Evolutionary conservation across 2,329 filamentous ascomycete genomes (phyloP).

Genomic region (Colletotrichum sp.): DNA sequence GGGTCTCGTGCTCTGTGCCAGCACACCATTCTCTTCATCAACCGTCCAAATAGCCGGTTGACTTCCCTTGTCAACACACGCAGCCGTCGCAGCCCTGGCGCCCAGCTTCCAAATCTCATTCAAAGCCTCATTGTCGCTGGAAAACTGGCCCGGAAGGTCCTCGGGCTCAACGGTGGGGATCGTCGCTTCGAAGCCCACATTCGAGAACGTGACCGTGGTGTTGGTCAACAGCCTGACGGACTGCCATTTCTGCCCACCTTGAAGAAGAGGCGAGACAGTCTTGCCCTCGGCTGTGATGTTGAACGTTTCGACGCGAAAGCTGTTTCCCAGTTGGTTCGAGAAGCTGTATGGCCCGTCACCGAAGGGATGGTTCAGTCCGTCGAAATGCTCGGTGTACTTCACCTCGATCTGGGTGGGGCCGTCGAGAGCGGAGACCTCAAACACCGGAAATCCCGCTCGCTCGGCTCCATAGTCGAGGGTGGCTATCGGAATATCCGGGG

Average conservation of each 20-base stretch:
- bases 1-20: slow-evolving; percentile 37
- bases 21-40: slow-evolving; percentile 32
- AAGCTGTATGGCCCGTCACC: slow-evolving; percentile 35
- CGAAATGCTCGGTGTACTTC: slow-evolving; percentile 38
- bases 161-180: slow-evolving; percentile 26
- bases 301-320: slow-evolving; percentile 43
- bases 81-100: slow-evolving; percentile 32
- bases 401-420: slow-evolving; percentile 36
- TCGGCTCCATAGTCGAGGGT: slow-evolving; percentile 37
- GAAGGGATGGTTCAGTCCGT: slow-evolving; percentile 28
- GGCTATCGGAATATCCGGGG: slow-evolving; percentile 7
- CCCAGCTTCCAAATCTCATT: slow-evolving; percentile 43
- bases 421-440: slow-evolving; percentile 30
- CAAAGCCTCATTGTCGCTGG: slow-evolving; percentile 31
- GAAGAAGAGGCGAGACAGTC: slow-evolving; percentile 37
- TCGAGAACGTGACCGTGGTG: slow-evolving; percentile 32
- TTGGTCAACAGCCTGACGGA: slow-evolving; percentile 39
- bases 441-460: slow-evolving; percentile 36
- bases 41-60: slow-evolving; percentile 40
- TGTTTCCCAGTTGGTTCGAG: slow-evolving; percentile 31
- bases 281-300: slow-evolving; percentile 34
- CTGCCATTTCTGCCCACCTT: slow-evolving; percentile 47
- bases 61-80: slow-evolving; percentile 41
- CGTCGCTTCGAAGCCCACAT: slow-evolving; percentile 35
- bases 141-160: slow-evolving; percentile 33